Conservation (phyloP, 2,329 filamentous ascomycete species). For the Trichoderma lentiforme region DNA sequence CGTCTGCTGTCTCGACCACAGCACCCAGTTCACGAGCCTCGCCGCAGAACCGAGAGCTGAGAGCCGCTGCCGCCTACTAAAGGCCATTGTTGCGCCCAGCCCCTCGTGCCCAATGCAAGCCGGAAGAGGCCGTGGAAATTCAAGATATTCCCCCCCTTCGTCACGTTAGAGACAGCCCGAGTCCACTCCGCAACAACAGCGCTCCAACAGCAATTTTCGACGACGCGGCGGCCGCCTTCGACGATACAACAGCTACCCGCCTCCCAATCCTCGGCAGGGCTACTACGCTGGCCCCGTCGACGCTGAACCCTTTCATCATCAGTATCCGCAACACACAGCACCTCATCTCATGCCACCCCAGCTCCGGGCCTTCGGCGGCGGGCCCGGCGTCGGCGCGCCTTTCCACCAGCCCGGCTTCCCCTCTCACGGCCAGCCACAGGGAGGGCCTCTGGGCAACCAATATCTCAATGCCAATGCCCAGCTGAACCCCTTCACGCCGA, state of each 20-base stretch:
- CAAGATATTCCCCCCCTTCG: slow-evolving; percentile 21
- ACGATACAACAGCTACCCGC: not conserved
- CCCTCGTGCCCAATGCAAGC: slow-evolving; percentile 22
- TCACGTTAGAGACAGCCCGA: slow-evolving; percentile 30
- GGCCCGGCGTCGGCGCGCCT: slow-evolving; percentile 37
- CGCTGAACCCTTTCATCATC: not conserved
- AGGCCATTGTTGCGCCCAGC: not conserved
- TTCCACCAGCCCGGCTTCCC: slow-evolving; percentile 50
- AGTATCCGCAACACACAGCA: not conserved
- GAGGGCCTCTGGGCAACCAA: slow-evolving; percentile 60
- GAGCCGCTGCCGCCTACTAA: not conserved
- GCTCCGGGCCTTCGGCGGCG: slow-evolving; percentile 38
- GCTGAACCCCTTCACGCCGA: slow-evolving; percentile 62
- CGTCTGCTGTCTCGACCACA: not conserved
- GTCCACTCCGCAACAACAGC: not conserved
- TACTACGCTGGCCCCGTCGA: not conserved
- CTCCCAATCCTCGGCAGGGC: not conserved
- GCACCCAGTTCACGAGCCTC: not conserved
- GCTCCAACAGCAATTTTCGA: not conserved
- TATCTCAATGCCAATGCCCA: slow-evolving; percentile 68
- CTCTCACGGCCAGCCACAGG: slow-evolving; percentile 50
- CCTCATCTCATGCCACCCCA: slow-evolving; percentile 35
- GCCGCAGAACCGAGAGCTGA: not conserved
- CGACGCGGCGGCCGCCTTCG: not conserved
- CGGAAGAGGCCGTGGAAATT: slow-evolving; percentile 19